Conservation (phyloP, 75 land plant species). For the Chamaecyparis obtusa region DNA sequence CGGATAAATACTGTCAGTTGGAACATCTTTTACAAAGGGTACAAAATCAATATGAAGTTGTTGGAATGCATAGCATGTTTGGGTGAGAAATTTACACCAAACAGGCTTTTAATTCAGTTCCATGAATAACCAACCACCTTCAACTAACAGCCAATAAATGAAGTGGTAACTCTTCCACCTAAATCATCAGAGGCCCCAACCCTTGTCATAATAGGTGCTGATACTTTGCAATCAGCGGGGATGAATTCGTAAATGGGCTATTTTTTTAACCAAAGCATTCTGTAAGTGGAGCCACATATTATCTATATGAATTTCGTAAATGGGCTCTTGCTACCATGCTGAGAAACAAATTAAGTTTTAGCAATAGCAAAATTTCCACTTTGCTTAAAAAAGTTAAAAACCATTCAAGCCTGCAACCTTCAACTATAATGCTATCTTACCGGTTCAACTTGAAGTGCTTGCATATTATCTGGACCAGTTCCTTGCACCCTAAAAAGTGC, state of each 20-base stretch:
- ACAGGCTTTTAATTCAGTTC: background rate
- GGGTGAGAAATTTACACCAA: no score
- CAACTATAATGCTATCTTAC: conserved; percentile 30
- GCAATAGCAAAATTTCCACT: background rate
- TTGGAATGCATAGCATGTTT: background rate
- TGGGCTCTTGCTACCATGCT: no score
- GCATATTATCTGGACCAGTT: conserved; percentile 87
- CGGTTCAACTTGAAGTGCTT: conserved; percentile 90
- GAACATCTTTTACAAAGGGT: no score
- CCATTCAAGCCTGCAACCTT: background rate
- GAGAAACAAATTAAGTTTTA: background rate
- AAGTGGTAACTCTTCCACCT: background rate
- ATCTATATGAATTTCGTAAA: background rate
- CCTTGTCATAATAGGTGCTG: background rate
- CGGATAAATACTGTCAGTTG: no score
- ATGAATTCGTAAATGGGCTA: background rate
- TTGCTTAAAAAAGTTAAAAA: background rate
- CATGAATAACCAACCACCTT: background rate
- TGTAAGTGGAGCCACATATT: background rate
- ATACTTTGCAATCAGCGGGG: background rate
- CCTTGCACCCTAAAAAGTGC: conserved; percentile 92
- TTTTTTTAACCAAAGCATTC: background rate
- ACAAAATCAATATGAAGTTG: background rate
- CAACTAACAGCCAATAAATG: background rate
- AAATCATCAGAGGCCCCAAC: background rate